Evolutionary conservation across 2,329 filamentous ascomycete species (phyloP), one percentile per base, ranked within the genome.

Genomic region (Clarireedia monteithiana): DNA sequence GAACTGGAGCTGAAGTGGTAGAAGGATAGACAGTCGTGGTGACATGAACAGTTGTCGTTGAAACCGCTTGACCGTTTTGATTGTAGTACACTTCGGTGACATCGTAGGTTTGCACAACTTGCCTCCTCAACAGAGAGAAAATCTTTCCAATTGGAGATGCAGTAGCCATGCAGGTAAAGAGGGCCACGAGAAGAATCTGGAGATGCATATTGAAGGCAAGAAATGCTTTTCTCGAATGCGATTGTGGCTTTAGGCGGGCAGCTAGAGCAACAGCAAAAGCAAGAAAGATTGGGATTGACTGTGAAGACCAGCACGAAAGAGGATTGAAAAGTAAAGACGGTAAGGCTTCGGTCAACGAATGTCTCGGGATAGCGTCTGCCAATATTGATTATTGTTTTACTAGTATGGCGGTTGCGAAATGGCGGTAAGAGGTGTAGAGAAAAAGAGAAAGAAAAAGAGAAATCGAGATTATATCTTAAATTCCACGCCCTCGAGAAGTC

Each of bases 11-110:
- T 23, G 20, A 3, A 14, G 53, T 55, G 12, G 53, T 55, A 10
- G 53, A 55, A 36, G 53, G 53, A 6, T 55, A 55, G 40, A 55
- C 47, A 9, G 53, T 55, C 6, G 53, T 55, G 38, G 53, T 55
- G 17, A 50, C 24, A 23, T 45, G 53, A 38, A 55, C 26, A 12
- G 24, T 45, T 5, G 53, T 55, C 26, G 53, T 55, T 38, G 47
- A 26, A 27, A 55, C 39, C n/a, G 53, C 15, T 12, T 55, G 50
- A 2, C 53, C 53, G 6, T 55, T 55, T 6, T 24, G 30, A 7
- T 50, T 50, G 20, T 55, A 55, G 20, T 27, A 50, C 6, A 55
- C 53, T 38, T 55, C 26, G 3, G 53, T 55, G 12, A 50, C 53
- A 44, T 55, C 47, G 39, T 55, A 55, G 20, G 53, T 55, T 20